phyloP scores from a whole-genome alignment of 306 rosid genomes.

The Quercus aquifolioides region DNA sequence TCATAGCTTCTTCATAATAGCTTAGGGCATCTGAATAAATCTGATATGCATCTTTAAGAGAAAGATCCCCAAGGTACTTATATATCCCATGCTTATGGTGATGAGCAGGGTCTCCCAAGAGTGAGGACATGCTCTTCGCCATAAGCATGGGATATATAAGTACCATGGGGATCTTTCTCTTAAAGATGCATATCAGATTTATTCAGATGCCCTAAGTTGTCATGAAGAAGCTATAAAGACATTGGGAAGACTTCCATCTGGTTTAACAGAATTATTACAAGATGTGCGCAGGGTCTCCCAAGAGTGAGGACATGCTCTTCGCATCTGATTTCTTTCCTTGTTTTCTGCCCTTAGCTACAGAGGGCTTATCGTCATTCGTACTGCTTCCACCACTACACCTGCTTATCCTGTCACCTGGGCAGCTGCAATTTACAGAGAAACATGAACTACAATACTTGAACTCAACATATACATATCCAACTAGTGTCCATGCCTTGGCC shows the following conservation, averaged over 20 bases:
- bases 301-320: constrained; percentile 41
- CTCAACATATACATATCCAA: constrained; percentile 84
- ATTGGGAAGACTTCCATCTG: too few species aligned
- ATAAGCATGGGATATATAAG: too few species aligned
- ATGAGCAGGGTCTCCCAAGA: constrained; percentile 36
- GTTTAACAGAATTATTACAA: too few species aligned
- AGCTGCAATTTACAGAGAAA: constrained; percentile 90
- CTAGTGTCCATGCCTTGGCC: constrained; percentile 90
- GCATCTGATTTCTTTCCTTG: constrained; percentile 43
- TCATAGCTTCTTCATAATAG: constrained; percentile 82
- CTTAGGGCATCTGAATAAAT: constrained; percentile 58
- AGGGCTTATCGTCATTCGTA: constrained; percentile 25
- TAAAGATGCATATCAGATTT: too few species aligned
- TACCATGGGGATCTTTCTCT: too few species aligned
- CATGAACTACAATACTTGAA: constrained; percentile 74
- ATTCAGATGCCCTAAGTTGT: too few species aligned
- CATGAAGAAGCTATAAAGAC: too few species aligned
- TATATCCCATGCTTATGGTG: constrained; percentile 61
- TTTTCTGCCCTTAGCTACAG: constrained; percentile 52
- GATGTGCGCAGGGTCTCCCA: constrained; percentile 22
- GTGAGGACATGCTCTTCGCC: constrained; percentile 13
- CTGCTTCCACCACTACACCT: constrained; percentile 58
- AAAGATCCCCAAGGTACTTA: constrained; percentile 72
- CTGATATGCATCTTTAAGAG: constrained; percentile 51
- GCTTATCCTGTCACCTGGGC: constrained; percentile 92